Percentiles rank a stretch among this genome's conserved stretches.
Conservation (phyloP, 2,329 filamentous ascomycete species). For the Alternaria angustiovoidea region DNA sequence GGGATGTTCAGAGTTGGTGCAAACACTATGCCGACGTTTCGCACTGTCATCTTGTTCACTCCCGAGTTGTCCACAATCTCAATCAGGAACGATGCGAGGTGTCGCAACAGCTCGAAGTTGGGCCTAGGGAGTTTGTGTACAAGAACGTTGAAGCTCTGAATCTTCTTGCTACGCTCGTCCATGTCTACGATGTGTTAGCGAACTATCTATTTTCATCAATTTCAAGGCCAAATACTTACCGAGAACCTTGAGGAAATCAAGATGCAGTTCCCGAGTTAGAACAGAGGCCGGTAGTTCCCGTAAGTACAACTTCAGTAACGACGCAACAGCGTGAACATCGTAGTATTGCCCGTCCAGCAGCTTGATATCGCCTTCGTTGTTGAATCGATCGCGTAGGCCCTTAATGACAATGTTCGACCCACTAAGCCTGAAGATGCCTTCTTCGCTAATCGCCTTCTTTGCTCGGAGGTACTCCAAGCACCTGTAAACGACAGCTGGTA, state of each 20-base stretch:
- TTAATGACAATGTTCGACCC: slow-evolving; percentile 97
- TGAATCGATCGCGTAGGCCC: slow-evolving; percentile 89
- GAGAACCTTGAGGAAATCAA: slow-evolving; percentile 85
- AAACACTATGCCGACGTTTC: slow-evolving; percentile 96
- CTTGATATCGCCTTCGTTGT: slow-evolving; percentile 89
- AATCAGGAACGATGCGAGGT: slow-evolving; percentile 87
- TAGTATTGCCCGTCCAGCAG: slow-evolving; percentile 87
- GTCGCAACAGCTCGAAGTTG: slow-evolving; percentile 82
- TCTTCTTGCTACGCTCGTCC: slow-evolving; percentile 76
- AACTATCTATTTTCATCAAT: background rate
- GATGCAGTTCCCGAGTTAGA: slow-evolving; percentile 86
- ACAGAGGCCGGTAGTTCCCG: slow-evolving; percentile 92
- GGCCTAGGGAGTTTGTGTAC: slow-evolving; percentile 80
- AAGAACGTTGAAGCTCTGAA: slow-evolving; percentile 76
- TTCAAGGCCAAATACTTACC: slow-evolving; percentile 52
- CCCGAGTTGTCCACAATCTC: slow-evolving; percentile 90
- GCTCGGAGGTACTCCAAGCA: slow-evolving; percentile 91
- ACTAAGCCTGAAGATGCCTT: slow-evolving; percentile 95
- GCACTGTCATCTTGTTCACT: slow-evolving; percentile 96
- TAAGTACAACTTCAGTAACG: slow-evolving; percentile 90
- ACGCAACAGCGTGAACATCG: slow-evolving; percentile 95
- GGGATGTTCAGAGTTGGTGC: slow-evolving; percentile 97
- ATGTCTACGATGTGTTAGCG: slow-evolving; percentile 65
- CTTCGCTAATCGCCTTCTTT: slow-evolving; percentile 82
- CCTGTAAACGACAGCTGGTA: slow-evolving; percentile 93